Evolutionary conservation across 2,329 filamentous ascomycete genomes (phyloP).

Genomic region (Fusarium anthophilum): DNA sequence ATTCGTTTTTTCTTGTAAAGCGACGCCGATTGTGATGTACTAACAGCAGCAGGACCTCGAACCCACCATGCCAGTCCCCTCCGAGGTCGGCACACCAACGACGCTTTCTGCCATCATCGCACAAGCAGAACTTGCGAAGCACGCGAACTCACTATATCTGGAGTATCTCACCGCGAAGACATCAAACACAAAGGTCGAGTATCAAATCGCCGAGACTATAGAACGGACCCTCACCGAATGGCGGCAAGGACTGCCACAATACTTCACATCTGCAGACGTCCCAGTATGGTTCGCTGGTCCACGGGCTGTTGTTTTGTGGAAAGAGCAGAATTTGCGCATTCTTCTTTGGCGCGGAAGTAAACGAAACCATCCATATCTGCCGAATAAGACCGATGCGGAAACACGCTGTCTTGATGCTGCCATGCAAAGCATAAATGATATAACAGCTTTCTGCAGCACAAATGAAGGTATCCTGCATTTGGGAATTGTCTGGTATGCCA

Average conservation of each 20-base stretch:
- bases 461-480: neutral
- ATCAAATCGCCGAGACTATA: neutral
- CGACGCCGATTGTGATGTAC: too few species aligned
- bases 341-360: neutral
- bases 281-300: neutral
- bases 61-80: neutral
- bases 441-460: neutral
- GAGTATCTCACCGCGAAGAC: neutral
- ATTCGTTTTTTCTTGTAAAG: fast-evolving
- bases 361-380: neutral
- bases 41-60: neutral
- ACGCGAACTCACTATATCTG: neutral
- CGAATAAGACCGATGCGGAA: neutral
- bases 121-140: neutral
- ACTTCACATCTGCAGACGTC: neutral
- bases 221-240: neutral
- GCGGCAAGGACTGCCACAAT: neutral
- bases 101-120: neutral
- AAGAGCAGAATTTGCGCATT: neutral
- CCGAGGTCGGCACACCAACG: neutral
- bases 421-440: neutral
- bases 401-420: neutral
- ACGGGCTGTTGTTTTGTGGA: neutral
- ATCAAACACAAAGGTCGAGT: neutral
- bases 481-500: neutral